Evolutionary conservation across 495 filamentous ascomycete genomes (phyloP).

Genomic region (Rostrohypoxylon terebratum): DNA sequence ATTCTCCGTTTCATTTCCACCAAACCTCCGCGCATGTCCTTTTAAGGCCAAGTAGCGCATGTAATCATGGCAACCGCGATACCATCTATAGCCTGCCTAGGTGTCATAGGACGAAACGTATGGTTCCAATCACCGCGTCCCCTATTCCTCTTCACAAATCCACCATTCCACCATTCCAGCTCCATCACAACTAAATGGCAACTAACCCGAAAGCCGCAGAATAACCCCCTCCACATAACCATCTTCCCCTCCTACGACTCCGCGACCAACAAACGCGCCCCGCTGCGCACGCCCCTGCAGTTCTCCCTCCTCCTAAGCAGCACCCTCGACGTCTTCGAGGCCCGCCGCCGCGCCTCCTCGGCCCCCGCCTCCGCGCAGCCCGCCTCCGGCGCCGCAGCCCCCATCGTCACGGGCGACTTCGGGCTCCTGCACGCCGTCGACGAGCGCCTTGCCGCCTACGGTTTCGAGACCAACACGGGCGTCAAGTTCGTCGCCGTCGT

Average conservation of each 20-base stretch:
- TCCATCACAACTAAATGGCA: too few relatives aligned
- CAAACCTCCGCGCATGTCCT: slow-evolving; percentile 2
- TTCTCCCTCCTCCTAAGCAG: slow-evolving; percentile 92
- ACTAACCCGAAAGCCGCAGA: slow-evolving; percentile 62
- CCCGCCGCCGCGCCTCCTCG: slow-evolving; percentile 65
- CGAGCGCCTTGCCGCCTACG: slow-evolving; percentile 90
- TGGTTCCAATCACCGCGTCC: slow-evolving; percentile 43
- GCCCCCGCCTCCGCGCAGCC: neutral
- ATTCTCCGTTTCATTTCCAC: neutral
- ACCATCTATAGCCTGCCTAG: slow-evolving; percentile 89
- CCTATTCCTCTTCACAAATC: neutral
- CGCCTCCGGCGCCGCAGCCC: slow-evolving; percentile 13
- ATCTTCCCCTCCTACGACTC: slow-evolving; percentile 80
- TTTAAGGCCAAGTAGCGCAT: slow-evolving; percentile 18
- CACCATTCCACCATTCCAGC: too few relatives aligned
- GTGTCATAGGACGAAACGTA: slow-evolving; percentile 92
- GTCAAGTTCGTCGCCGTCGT: slow-evolving; percentile 89
- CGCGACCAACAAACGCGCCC: slow-evolving; percentile 55
- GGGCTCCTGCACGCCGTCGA: slow-evolving; percentile 93
- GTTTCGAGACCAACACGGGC: slow-evolving; percentile 97
- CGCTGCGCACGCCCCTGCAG: slow-evolving; percentile 74
- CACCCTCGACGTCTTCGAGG: slow-evolving; percentile 92
- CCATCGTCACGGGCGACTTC: slow-evolving; percentile 78
- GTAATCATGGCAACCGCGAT: slow-evolving; percentile 60
- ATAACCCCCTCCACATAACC: slow-evolving; percentile 93